Percentiles rank a stretch among this genome's conserved stretches.
phyloP scores from a whole-genome alignment of 768 basidiomycete species.

The Phanerochaete carnosa region DNA sequence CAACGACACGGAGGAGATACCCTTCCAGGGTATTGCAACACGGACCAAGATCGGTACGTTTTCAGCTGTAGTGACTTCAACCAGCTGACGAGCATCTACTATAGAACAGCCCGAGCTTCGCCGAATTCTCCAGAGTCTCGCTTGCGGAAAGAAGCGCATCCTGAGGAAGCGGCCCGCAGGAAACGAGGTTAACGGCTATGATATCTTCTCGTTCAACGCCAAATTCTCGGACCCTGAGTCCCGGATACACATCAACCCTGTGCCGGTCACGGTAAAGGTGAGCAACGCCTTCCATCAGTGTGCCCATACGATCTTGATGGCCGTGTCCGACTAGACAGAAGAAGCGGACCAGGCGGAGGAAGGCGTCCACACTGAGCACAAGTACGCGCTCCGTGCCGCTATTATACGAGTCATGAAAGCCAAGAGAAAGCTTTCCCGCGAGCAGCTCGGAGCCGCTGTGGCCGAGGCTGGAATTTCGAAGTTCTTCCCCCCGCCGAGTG shows the following conservation, averaged over 20 bases:
- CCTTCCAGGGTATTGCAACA: slow-evolving; percentile 64
- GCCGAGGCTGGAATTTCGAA: slow-evolving; percentile 86
- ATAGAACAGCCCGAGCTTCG: slow-evolving; percentile 70
- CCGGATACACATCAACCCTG: slow-evolving; percentile 91
- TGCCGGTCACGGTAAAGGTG: slow-evolving; percentile 91
- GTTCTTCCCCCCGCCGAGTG: slow-evolving; percentile 77
- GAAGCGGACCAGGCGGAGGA: slow-evolving; percentile 81
- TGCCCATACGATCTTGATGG: too few species aligned
- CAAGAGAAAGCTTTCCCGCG: slow-evolving; percentile 77
- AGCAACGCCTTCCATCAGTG: too few species aligned
- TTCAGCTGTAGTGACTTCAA: not conserved
- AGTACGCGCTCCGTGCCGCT: slow-evolving; percentile 84
- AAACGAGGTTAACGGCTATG: slow-evolving; percentile 70
- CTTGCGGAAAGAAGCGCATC: slow-evolving; percentile 87
- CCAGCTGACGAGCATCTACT: not conserved
- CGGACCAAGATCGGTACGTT: slow-evolving; percentile 65
- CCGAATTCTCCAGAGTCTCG: slow-evolving; percentile 89
- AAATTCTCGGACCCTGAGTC: slow-evolving; percentile 76
- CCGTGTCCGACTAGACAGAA: too few species aligned
- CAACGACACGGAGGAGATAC: slow-evolving; percentile 60
- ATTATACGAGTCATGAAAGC: slow-evolving; percentile 98
- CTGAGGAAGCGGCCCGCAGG: slow-evolving; percentile 77
- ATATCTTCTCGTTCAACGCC: slow-evolving; percentile 79
- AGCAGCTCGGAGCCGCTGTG: slow-evolving; percentile 77
- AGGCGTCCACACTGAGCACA: slow-evolving; percentile 84